Evolutionary conservation across 176 grass and related monocot genomes (phyloP).

Genomic region (Hordeum vulgare): MorexV3_pseudomolecules_assembly NC_058520.1:50797070-50797569

Average conservation of each 20-base stretch:
- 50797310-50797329: background rate
- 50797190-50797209: too few species aligned
- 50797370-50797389: background rate
- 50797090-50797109: background rate
- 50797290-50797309: background rate
- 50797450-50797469: slow-evolving; percentile 13
- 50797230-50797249: background rate
- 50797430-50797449: background rate
- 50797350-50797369: background rate
- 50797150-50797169: background rate
- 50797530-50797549: slow-evolving; percentile 29
- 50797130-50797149: background rate
- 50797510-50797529: background rate
- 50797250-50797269: background rate
- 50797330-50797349: background rate
- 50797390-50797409: background rate
- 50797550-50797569: slow-evolving; percentile 13
- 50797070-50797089: too few species aligned
- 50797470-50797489: background rate
- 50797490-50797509: slow-evolving; percentile 17
- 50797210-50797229: background rate
- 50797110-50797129: background rate
- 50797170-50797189: too few species aligned
- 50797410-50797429: background rate
- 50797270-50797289: background rate